Base-by-base conservation (phyloP, 306 rosid genomes). In the Potentilla sterilis region DNA sequence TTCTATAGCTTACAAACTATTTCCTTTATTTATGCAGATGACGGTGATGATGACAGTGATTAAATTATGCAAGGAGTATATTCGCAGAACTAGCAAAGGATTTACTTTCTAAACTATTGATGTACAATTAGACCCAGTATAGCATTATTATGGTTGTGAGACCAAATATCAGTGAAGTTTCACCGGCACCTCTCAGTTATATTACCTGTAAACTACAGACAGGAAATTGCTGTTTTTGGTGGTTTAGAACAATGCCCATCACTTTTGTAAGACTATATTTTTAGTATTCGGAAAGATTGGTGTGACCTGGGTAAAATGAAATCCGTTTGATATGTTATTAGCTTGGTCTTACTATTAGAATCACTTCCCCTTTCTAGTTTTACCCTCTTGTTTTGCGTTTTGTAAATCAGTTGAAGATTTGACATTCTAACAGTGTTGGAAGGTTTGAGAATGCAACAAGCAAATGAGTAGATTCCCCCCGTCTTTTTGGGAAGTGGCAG, bases 51-150 rank as follows among this genome's bases (percentile, higher is more conserved):
- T 18, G 77, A 61, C 58, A 61, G 77, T 19, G 70, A 74, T 32
- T 74, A 62, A 61, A 19, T 44, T 59, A 12, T 35, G 46, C 75
- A 49, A 18, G 42, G 43, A 19, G 35, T 41, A 52, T 19, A n/a
- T 11, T 71, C 52, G 64, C 75, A 38, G 37, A 51, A 71, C 43
- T 32, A 69, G 74, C 59, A 4, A 37, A 15, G 59, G 59, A 24
- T 69, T 24, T 69, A 32, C 28, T 47, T 14, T 72, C 28, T 55
- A 13, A 22, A 61, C 24, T 32, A 62, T 74, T 59, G 13, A 7
- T 74, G 77, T 74, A 74, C 46, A 74, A 61, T 61, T 61, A 61
- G 77, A 59, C 58, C 48, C 58, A 59, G 54, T 32, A 44, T 74
- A 59, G 77, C 77, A 40, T 59, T 24, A 22, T 73, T 15, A 73